Percentiles rank a stretch among this genome's conserved stretches.
phyloP scores from a whole-genome alignment of 1,284 basidiomycete genomes.

The Earliella scabrosa region DNA sequence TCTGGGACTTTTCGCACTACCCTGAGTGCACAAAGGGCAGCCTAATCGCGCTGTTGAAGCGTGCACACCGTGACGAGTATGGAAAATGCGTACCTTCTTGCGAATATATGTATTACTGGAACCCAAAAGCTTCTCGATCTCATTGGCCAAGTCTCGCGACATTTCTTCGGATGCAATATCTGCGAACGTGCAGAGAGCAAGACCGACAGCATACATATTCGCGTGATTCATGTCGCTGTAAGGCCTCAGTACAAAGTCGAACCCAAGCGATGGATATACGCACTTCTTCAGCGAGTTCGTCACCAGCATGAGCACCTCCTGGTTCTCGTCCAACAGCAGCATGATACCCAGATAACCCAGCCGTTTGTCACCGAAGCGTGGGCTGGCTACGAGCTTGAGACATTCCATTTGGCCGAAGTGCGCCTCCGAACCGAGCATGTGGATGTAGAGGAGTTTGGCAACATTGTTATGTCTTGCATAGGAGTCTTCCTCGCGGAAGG shows the following conservation, averaged over 20 bases:
- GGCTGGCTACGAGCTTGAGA: slow-evolving; percentile 98
- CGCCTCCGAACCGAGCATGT: slow-evolving; percentile 99
- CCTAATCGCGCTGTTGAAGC: slow-evolving; percentile 50
- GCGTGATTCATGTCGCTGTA: slow-evolving; percentile 99
- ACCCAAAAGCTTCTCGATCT: slow-evolving; percentile 97
- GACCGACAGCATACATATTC: slow-evolving; percentile 98
- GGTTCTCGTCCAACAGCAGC: slow-evolving; percentile 97
- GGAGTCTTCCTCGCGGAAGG: slow-evolving; percentile 97
- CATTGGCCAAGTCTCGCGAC: slow-evolving; percentile 95
- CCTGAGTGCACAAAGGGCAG: slow-evolving; percentile 94
- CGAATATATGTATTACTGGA: slow-evolving; percentile 99
- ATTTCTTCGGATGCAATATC: slow-evolving; percentile 99
- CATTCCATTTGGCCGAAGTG: slow-evolving; percentile 99
- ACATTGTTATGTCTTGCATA: slow-evolving; percentile 96
- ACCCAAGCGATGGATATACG: slow-evolving; percentile 34
- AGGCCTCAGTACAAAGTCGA: slow-evolving; percentile 6
- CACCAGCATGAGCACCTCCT: slow-evolving; percentile 96
- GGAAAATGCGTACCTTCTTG: slow-evolving; percentile 79
- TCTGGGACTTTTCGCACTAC: slow-evolving; percentile 98
- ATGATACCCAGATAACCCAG: slow-evolving; percentile 98
- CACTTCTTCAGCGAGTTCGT: slow-evolving; percentile 99
- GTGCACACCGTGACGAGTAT: background rate
- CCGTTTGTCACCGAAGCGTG: slow-evolving; percentile 96
- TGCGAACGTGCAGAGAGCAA: slow-evolving; percentile 97
- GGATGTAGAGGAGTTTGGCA: slow-evolving; percentile 98